Base-by-base conservation (phyloP, 148 eudicot genomes). In the Mesembryanthemum crystallinum region DNA sequence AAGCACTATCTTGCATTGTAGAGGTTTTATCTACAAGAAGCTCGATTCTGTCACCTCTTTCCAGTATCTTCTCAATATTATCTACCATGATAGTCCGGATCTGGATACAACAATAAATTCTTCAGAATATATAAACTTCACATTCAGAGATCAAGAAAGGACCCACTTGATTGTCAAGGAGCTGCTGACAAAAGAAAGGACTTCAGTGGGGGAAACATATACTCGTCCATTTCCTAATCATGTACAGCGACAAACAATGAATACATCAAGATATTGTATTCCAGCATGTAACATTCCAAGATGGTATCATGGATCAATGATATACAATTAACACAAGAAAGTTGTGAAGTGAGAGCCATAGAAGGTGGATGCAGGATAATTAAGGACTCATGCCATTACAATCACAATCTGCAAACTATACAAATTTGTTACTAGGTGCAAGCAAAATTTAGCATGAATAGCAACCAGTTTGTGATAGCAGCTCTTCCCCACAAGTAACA, bases 11-110 rank as follows among this genome's bases (percentile, higher is more conserved):
- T 85, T 92, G 98, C 96, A 92, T 95, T 30, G 98, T 95, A 70
- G 94, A 83, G 52, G 97, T 95, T 87, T 90, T 95, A 81, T 95
- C 98, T 79, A 95, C 97, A 82, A 95, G 97, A 78, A 95, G 98
- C 90, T 95, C 98, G 76, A 92, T 92, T 78, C 87, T 79, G 78
- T 95, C 97, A 75, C 98, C 98, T 83, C 98, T 95, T 81, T 95
- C 98, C 37, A 95, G 78, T 81, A 95, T 90, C 83, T 92, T 95
- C 71, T 95, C 98, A 79, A 95, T 90, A 79, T 92, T 95, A 67
- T 95, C 98, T 75, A 95, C 98, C 96, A 92, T 95, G 78, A 95
- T 85, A 58, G 96, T 90, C 77, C 97, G 96, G 72, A 95, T 86
- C 98, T 95, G 86, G 57, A 87, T 64, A 73, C 29, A 78, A 69